Evolutionary conservation across 2,329 filamentous ascomycete genomes (phyloP), one percentile per base, ranked within the genome.

Genomic region (Aquanectria penicillioides): DNA sequence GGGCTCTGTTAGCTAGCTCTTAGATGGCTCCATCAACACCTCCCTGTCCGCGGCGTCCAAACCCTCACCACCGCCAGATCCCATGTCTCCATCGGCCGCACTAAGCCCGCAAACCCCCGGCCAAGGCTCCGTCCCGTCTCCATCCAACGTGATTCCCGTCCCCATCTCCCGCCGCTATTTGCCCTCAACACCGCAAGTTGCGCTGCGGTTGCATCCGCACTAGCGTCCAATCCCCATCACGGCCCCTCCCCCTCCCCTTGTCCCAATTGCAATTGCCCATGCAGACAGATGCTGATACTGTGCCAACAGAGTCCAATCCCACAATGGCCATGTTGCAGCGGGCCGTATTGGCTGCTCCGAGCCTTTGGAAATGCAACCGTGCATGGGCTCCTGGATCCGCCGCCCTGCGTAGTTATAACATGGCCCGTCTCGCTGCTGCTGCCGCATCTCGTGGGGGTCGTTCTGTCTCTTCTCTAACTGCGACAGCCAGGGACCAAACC

Each of bases 291-390:
- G 41, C 57, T 69, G 25, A 69, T 53, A 38, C 25, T 15, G n/a
- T 34, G 26, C 6, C 11, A 38, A 29, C 63, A 63, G 57, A 53
- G 25, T 33, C 54, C 29, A 13, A 57, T 23, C 20, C 22, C 12
- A 33, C 7, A 50, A 74, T 74, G 71, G 23, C 64, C 31, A 41
- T 72, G 23, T 50, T 74, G 13, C 68, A 65, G 18, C 69, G 65
- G 11, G 60, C 70, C 20, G 65, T 64, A 59, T 60, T 69, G 29
- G 67, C 63, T 11, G 47, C 68, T 20, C 64, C 66, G 37, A 59
- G 61, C 34, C 34, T 73, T 29, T 68, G 49, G 38, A 69, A 59
- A 55, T 66, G 60, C 26, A 58, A 61, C 10, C 56, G 47, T 44
- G 50, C 65, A 29, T 59, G 58, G 36, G 57, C 58, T 29, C 43